phyloP scores from a whole-genome alignment of 2,329 filamentous ascomycete genomes.

The Nemania diffusa region DNA sequence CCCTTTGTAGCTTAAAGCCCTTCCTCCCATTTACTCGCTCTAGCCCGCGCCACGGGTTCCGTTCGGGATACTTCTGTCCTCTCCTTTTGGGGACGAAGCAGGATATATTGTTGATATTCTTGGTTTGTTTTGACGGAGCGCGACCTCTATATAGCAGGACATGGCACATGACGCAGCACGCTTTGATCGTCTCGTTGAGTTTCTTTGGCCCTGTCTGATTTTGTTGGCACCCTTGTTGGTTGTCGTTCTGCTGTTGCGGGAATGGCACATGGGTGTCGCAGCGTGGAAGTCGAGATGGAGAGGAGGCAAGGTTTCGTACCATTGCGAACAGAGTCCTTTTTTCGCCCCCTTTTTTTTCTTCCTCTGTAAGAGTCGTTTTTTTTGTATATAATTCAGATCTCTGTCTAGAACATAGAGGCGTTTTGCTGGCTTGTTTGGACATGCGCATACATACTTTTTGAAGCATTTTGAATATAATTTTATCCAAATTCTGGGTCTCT shows the following conservation, averaged over 20 bases:
- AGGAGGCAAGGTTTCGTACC: neutral
- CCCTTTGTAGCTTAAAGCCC: conserved; percentile 12
- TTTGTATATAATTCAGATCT: conserved; percentile 31
- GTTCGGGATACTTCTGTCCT: conserved; percentile 11
- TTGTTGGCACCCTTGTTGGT: neutral
- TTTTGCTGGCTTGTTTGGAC: conserved; percentile 17
- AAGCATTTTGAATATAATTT: conserved; percentile 25
- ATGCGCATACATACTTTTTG: conserved; percentile 9
- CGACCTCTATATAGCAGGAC: conserved; percentile 12
- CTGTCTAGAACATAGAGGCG: conserved; percentile 35
- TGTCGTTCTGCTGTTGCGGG: neutral
- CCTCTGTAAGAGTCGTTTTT: conserved; percentile 12
- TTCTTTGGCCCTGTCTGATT: neutral
- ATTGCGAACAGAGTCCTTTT: conserved; percentile 11
- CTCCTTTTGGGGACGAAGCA: neutral
- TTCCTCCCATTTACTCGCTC: neutral
- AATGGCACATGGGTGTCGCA: conserved; percentile 1
- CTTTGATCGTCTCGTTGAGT: neutral
- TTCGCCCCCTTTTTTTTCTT: neutral
- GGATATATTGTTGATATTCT: conserved; percentile 17
- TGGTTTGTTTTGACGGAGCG: neutral
- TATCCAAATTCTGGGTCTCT: neutral
- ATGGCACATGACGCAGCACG: conserved; percentile 7
- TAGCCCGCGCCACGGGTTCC: neutral
- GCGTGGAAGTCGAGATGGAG: conserved; percentile 15